Evolutionary conservation across 768 basidiomycete genomes (phyloP).

Genomic region (Russula vinacea): DNA sequence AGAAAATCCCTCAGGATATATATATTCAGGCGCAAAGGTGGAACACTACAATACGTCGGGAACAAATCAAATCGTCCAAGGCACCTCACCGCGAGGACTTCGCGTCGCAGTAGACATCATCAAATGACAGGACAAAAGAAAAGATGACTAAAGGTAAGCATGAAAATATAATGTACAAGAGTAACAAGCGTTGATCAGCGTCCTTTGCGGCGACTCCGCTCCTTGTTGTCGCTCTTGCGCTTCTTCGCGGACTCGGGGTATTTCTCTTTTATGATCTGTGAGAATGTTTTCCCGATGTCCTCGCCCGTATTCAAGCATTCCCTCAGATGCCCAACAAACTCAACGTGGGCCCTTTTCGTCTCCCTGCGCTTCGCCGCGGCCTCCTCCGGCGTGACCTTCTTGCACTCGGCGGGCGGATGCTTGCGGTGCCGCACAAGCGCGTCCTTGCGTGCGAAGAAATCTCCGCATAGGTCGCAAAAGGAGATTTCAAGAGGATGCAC

Average conservation of each 20-base stretch:
- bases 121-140: background rate
- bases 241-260: background rate
- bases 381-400: background rate
- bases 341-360: background rate
- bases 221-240: background rate
- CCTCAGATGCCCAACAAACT: background rate
- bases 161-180: background rate
- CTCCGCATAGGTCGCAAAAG: slow-evolving; percentile 2
- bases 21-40: background rate
- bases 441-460: slow-evolving; percentile 2
- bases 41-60: background rate
- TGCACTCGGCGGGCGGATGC: background rate
- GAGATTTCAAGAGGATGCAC: background rate
- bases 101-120: background rate
- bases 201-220: background rate
- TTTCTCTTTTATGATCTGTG: background rate
- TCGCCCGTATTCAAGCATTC: background rate
- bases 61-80: background rate
- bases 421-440: background rate
- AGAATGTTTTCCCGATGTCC: background rate
- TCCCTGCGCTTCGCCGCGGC: background rate
- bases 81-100: background rate
- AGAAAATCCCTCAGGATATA: background rate
- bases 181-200: background rate
- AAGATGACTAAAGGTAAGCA: background rate